Evolutionary conservation across 2,329 filamentous ascomycete genomes (phyloP).

Genomic region (Diaporthe helianthi): DNA sequence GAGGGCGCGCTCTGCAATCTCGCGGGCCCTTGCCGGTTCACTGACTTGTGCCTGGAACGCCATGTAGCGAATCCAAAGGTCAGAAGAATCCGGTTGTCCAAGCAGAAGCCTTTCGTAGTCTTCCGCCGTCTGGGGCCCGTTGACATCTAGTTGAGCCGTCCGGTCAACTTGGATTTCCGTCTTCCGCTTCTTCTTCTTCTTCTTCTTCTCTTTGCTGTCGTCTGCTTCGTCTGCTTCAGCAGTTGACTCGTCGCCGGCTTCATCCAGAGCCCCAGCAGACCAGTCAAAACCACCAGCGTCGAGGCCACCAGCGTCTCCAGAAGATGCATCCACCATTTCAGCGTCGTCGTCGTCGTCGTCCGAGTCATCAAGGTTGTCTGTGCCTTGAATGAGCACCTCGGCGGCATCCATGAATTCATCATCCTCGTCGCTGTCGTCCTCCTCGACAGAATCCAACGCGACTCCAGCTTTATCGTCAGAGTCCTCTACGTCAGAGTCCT

Average conservation of each 20-base stretch:
- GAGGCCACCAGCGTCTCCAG: constrained; percentile 59
- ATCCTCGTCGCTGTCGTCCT: constrained; percentile 57
- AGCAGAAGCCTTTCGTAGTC: constrained; percentile 95
- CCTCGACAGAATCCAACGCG: constrained; percentile 46
- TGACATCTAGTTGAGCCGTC: constrained; percentile 88
- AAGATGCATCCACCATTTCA: constrained; percentile 50
- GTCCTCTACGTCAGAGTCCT: constrained; percentile 54
- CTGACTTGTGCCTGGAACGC: constrained; percentile 95
- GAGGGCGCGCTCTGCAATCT: constrained; percentile 88
- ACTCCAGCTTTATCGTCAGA: constrained; percentile 54
- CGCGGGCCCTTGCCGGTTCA: constrained; percentile 85
- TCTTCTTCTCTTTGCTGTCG: constrained; percentile 58
- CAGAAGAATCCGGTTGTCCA: constrained; percentile 90
- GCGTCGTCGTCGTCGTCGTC: constrained; percentile 49
- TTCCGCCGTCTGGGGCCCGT: constrained; percentile 86
- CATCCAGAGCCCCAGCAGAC: constrained; percentile 73
- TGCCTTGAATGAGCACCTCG: constrained; percentile 51
- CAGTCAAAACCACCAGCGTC: constrained; percentile 85
- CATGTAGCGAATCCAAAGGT: constrained; percentile 97
- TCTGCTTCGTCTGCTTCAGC: constrained; percentile 48
- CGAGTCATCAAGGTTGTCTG: constrained; percentile 46
- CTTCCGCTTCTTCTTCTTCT: constrained; percentile 81
- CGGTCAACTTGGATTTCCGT: constrained; percentile 83
- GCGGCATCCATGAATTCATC: constrained; percentile 57
- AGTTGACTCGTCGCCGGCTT: constrained; percentile 59